Evolutionary conservation across 495 filamentous ascomycete species (phyloP).

Genomic region (Annulohypoxylon stygium): DNA sequence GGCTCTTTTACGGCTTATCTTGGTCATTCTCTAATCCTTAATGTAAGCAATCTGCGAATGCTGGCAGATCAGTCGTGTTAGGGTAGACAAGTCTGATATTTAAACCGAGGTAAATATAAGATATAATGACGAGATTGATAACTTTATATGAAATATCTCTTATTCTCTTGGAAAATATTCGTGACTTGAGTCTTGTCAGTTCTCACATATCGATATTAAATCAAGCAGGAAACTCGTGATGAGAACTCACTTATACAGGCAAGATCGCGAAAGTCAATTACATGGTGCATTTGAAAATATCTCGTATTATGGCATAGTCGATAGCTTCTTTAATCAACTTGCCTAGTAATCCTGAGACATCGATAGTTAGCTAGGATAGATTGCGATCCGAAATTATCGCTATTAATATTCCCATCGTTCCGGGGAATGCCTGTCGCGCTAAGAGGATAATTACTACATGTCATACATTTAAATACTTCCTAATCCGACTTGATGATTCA

Average conservation of each 20-base stretch:
- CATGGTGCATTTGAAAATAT: not conserved
- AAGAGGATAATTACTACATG: conserved; percentile 7
- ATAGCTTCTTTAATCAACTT: not conserved
- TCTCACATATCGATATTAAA: not conserved
- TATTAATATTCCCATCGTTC: conserved; percentile 13
- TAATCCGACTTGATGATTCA: conserved; percentile 35
- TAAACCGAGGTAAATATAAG: not conserved
- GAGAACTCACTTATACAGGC: not conserved
- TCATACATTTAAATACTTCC: conserved; percentile 3
- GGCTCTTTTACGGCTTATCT: conserved; percentile 52
- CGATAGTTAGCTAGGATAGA: not conserved
- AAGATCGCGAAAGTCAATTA: not conserved
- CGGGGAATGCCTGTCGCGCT: conserved; percentile 13
- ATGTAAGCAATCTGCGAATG: not conserved
- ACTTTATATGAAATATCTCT: not conserved
- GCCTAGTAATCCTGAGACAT: not conserved
- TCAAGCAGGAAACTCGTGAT: not conserved
- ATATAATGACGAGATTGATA: not conserved
- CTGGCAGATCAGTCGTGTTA: not conserved
- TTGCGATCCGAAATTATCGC: conserved; percentile 15
- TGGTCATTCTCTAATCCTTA: conserved; percentile 19
- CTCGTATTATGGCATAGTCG: not conserved
- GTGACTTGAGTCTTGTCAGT: not conserved
- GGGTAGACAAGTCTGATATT: no score
- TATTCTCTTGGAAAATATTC: not conserved